Base-by-base conservation (phyloP, 1,284 basidiomycete genomes). In the Neolentinus lepideus region DNA sequence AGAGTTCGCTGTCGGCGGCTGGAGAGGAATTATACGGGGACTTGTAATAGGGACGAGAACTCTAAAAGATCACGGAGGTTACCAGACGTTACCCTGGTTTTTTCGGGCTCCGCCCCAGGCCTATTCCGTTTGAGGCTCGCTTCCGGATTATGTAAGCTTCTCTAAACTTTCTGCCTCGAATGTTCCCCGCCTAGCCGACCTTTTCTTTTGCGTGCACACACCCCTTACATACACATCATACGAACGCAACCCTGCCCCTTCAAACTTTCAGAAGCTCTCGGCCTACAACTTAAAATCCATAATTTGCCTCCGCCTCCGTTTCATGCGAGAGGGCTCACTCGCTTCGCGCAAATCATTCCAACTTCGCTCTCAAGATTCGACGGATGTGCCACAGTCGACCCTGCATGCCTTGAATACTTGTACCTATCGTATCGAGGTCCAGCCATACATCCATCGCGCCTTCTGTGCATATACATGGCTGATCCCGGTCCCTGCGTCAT, bases 21-120 rank as follows among this genome's bases (percentile, higher is more conserved):
- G 24, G 47, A 24, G 47, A 24, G 22, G 47, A 50, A 50, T 50
- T 50, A 50, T 50, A 50, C 25, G 47, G 47, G 38, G 22, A 50
- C 47, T 50, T 50, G 47, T 50, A 43, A 50, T 50, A 50, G 47
- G 47, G 22, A 50, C 47, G 16, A 50, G 47, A 25, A 29, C 47
- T 25, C 47, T 50, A 50, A 50, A 50, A 50, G 47, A 50, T 50
- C 47, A 50, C 47, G 47, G 47, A 50, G 24, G 47, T 29, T 50
- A 50, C 47, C 47, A 29, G 47, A 50, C 47, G 47, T 29, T 50
- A 50, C 47, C 47, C 47, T 50, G 47, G 47, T 50, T 50, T 50
- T 43, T 50, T 50, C 47, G 27, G 24, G 27, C 47, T 50, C 47
- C 47, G 47, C 16, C 27, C 22, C 6, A 50, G 47, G 24, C 25